Evolutionary conservation across 768 basidiomycete genomes (phyloP), one percentile per base, ranked within the genome.

Genomic region (Pleurotus eryngii): DNA sequence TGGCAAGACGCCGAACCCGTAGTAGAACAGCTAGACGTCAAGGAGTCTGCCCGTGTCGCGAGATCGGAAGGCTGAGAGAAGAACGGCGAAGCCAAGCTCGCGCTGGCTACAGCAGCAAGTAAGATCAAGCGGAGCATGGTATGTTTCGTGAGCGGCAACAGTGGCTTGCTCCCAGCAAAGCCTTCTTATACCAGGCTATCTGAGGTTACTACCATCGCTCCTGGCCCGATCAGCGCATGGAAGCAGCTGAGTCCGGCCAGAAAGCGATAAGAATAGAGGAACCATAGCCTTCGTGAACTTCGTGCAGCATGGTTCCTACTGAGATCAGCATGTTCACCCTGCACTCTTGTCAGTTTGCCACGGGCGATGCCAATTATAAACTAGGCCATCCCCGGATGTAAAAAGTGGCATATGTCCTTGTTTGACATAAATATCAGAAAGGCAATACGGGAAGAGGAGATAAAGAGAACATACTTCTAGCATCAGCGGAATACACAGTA

Each of bases 1-100:
- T 78, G 76, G 68, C 87, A 89, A 26, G 86, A 88, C 18, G 69
- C 64, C 3, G 73, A 63, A 1, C 81, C 78, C 42, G 72, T 70
- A 0, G 77, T 74, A 1, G 81, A 74, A 62, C 86, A 89, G n/a
- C 82, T 75, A 1, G 85, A 82, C 57, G 72, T 72, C 43, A 78
- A 58, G 9, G 58, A 45, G 37, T 24, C 48, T 6, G 60, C 61
- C 54, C 67, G 63, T 37, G 63, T 67, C 63, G 75, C 71, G 40
- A 76, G 57, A 54, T 70, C 59, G 46, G 37, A 30, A n/a, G 55
- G 55, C 9, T 49, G 51, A 38, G 4, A 47, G 24, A 15, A 51
- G 54, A 7, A 50, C 14, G 39, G 55, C 38, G 48, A 57, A 38
- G 59, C 55, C 46, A 45, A 46, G 15, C 15, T 35, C 9, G 39